A percentile compares a stretch with the other conserved stretches of the same genome.
phyloP scores from a whole-genome alignment of 495 filamentous ascomycete genomes.

The Tuber calosporum region DNA sequence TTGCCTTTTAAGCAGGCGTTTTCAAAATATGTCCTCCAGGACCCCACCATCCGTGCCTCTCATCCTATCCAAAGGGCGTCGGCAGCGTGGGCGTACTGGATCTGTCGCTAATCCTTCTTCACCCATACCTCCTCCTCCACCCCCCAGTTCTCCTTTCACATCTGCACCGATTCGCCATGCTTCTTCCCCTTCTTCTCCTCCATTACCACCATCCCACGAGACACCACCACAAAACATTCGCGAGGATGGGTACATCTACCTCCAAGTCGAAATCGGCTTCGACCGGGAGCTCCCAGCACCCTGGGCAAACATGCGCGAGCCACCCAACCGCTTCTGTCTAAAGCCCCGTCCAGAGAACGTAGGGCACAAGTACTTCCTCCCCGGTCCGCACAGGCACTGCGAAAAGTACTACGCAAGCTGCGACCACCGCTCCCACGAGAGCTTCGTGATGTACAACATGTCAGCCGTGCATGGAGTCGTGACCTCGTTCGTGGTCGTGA shows the following conservation, averaged over 20 bases:
- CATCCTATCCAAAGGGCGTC: background rate
- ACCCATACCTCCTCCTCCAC: background rate
- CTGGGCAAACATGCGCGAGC: background rate
- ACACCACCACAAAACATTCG: background rate
- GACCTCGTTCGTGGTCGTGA: background rate
- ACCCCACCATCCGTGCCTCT: background rate
- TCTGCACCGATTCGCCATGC: background rate
- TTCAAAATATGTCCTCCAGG: background rate
- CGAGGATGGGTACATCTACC: background rate
- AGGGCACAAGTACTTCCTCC: background rate
- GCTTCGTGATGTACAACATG: slow-evolving; percentile 1
- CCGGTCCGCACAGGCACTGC: background rate
- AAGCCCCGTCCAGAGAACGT: background rate
- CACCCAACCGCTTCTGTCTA: background rate
- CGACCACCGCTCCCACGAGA: background rate
- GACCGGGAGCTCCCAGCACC: background rate
- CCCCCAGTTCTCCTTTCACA: background rate
- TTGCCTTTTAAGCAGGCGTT: background rate
- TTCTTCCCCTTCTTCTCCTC: background rate
- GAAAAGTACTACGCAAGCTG: background rate
- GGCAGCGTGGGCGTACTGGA: background rate
- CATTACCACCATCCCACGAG: background rate
- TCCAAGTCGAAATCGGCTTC: background rate
- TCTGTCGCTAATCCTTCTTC: background rate
- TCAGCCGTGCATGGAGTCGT: background rate